phyloP scores from a whole-genome alignment of 345 rosid genomes.

The Salix brachista region DNA sequence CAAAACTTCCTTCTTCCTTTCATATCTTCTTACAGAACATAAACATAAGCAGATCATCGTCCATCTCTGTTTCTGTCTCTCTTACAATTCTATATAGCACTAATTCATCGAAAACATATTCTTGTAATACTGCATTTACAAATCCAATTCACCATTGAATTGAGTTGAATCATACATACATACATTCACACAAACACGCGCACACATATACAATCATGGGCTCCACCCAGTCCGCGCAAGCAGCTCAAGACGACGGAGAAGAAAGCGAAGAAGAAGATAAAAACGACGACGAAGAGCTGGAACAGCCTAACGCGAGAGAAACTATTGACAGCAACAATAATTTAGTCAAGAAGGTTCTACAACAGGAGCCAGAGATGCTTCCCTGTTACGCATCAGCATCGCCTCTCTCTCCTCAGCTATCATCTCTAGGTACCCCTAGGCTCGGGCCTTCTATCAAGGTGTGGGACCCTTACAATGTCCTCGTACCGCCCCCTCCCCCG shows the following conservation, averaged over 20 bases:
- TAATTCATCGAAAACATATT: no score
- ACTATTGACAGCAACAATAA: conserved; percentile 28
- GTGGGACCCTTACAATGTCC: conserved; percentile 95
- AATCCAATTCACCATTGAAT: neutral
- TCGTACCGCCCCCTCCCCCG: conserved; percentile 62
- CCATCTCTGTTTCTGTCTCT: neutral
- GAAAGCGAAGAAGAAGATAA: conserved; percentile 42
- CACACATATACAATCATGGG: conserved; percentile 39
- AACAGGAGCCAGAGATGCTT: conserved; percentile 87
- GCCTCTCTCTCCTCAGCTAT: conserved; percentile 87
- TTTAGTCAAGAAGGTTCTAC: conserved; percentile 72
- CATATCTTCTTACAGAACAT: no score
- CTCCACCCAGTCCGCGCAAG: conserved; percentile 54
- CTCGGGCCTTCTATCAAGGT: conserved; percentile 88
- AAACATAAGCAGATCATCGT: neutral
- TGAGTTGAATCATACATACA: no score
- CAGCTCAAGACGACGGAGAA: conserved; percentile 44
- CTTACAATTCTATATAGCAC: neutral
- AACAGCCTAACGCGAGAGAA: conserved; percentile 23
- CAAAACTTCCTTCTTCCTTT: no score
- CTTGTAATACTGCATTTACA: neutral
- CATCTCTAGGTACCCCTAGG: conserved; percentile 82
- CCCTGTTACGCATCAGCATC: conserved; percentile 90
- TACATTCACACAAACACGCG: no score
- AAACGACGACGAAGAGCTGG: conserved; percentile 38